phyloP scores from a whole-genome alignment of 2,329 filamentous ascomycete species.

The Fusarium ramigenum region DNA sequence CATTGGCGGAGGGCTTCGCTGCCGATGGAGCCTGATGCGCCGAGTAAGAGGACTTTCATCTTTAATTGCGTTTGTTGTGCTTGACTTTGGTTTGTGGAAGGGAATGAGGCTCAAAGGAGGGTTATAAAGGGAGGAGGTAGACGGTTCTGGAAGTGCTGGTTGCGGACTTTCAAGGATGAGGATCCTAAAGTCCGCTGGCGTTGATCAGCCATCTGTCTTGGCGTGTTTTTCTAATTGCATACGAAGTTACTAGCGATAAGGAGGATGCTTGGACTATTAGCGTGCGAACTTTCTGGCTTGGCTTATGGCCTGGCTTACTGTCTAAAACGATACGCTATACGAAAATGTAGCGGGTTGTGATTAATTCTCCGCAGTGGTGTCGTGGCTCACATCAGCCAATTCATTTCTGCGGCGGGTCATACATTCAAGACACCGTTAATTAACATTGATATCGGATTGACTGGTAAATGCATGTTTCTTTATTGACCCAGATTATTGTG shows the following conservation, averaged over 20 bases:
- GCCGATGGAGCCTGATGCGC: slow-evolving; percentile 49
- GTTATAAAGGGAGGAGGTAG: background rate
- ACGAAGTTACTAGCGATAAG: rapidly evolving
- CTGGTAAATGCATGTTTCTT: no score
- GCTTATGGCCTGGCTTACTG: background rate
- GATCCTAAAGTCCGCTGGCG: background rate
- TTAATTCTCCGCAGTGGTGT: background rate
- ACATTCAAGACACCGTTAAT: no score
- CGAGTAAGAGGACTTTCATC: slow-evolving; percentile 51
- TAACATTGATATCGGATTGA: no score
- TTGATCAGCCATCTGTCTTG: background rate
- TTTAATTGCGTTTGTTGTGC: rapidly evolving
- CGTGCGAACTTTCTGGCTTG: rapidly evolving
- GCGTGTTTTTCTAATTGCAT: rapidly evolving
- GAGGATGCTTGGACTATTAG: rapidly evolving
- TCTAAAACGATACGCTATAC: rapidly evolving
- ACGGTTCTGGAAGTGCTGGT: background rate
- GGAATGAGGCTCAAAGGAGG: background rate
- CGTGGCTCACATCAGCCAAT: background rate
- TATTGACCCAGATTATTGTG: no score
- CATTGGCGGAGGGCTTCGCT: slow-evolving; percentile 46
- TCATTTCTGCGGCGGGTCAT: rapidly evolving
- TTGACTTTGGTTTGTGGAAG: rapidly evolving
- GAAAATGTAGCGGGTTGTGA: background rate
- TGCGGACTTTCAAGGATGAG: background rate